Evolutionary conservation across 1,284 basidiomycete genomes (phyloP).

Genomic region (Volvariella surrecta): DNA sequence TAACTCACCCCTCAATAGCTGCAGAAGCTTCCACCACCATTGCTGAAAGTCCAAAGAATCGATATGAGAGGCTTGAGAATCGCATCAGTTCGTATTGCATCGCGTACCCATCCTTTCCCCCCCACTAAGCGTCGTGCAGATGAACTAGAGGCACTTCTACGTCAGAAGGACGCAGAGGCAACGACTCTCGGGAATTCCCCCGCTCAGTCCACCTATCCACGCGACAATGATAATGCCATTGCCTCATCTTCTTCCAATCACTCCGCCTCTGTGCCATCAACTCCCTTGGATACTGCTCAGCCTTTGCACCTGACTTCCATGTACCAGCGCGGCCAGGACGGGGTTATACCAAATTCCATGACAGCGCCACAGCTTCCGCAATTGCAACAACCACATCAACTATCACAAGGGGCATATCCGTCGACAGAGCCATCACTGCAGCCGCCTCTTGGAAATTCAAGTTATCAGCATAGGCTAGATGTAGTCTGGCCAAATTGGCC

Average conservation of each 20-base stretch:
- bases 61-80: conserved; percentile 53
- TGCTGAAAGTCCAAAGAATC: conserved; percentile 44
- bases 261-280: no score
- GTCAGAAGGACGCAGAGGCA: conserved; percentile 26
- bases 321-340: no score
- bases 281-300: no score
- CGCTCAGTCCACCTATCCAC: conserved; percentile 1
- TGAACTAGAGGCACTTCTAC: conserved; percentile 49
- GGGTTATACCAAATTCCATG: no score
- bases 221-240: conserved; percentile 1
- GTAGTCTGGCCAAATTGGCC: conserved; percentile 60
- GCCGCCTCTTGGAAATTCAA: neutral
- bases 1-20: conserved; percentile 20
- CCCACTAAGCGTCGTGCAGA: conserved; percentile 25
- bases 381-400: neutral
- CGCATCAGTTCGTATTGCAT: conserved; percentile 48
- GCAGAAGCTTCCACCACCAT: conserved; percentile 26
- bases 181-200: no score
- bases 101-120: conserved; percentile 2
- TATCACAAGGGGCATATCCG: neutral
- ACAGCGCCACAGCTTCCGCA: neutral
- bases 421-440: neutral
- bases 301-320: no score
- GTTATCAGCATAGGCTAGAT: conserved; percentile 20
- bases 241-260: no score